Evolutionary conservation across 768 basidiomycete genomes (phyloP).

Genomic region (Russula griseocarnosa): DNA sequence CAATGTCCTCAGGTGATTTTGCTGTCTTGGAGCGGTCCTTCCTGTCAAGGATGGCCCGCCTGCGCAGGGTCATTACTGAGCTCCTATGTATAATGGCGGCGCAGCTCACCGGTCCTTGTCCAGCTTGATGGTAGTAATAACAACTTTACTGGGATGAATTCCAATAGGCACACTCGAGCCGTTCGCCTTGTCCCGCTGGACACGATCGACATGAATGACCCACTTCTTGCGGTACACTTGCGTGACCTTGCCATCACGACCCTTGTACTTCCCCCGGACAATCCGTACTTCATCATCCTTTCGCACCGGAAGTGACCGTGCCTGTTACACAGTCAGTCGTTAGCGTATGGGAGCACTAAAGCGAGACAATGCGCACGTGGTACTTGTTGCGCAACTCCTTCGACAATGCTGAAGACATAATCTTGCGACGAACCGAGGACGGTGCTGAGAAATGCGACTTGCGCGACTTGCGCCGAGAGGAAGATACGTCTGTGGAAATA

Average conservation of each 20-base stretch:
- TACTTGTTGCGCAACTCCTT: slow-evolving; percentile 93
- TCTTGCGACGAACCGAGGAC: slow-evolving; percentile 91
- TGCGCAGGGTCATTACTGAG: slow-evolving; percentile 32
- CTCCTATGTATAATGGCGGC: neutral
- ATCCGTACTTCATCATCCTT: slow-evolving; percentile 98
- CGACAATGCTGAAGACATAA: slow-evolving; percentile 94
- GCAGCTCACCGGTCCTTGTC: slow-evolving; percentile 75
- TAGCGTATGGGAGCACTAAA: neutral
- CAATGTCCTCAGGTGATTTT: slow-evolving; percentile 55
- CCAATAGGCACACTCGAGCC: slow-evolving; percentile 92
- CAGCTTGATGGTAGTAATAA: slow-evolving; percentile 87
- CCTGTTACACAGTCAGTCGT: slow-evolving; percentile 41
- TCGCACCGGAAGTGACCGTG: slow-evolving; percentile 89
- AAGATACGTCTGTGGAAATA: slow-evolving; percentile 65
- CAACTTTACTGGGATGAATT: slow-evolving; percentile 95
- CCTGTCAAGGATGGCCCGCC: slow-evolving; percentile 82
- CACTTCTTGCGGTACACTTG: slow-evolving; percentile 99
- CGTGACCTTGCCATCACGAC: slow-evolving; percentile 96
- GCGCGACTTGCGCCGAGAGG: slow-evolving; percentile 95
- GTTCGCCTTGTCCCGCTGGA: slow-evolving; percentile 95
- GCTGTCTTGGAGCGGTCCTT: slow-evolving; percentile 71
- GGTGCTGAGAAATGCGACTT: slow-evolving; percentile 97
- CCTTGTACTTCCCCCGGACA: slow-evolving; percentile 97
- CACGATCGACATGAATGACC: slow-evolving; percentile 98
- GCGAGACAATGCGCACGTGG: slow-evolving; percentile 50